These are phyloP conservation scores for Niveomyces coronatus DNA, from an alignment of 2,329 filamentous ascomycete species.

Conservation along the genomic window DNA sequence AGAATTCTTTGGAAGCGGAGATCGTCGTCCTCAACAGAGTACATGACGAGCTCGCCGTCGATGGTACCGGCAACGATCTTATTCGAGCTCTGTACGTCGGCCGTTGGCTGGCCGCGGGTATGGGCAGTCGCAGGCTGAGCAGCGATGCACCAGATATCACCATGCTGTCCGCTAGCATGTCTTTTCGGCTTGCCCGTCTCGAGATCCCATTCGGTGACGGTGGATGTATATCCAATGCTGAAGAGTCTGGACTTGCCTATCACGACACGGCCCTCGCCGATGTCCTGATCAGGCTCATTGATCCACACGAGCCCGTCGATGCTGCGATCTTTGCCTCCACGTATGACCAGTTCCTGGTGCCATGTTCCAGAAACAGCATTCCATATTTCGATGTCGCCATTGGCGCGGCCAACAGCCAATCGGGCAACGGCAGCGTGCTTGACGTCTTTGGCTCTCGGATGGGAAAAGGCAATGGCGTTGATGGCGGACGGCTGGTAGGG, in stretches of 20 bases:
- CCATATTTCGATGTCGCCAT: conserved; percentile 97
- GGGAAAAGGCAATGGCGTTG: conserved; percentile 89
- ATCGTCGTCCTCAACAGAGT: conserved; percentile 77
- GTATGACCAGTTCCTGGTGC: conserved; percentile 82
- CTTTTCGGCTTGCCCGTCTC: conserved; percentile 65
- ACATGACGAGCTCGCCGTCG: conserved; percentile 78
- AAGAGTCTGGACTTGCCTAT: conserved; percentile 76
- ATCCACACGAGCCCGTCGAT: conserved; percentile 90
- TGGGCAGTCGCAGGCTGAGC: conserved; percentile 56
- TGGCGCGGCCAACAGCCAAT: conserved; percentile 81
- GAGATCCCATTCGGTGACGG: conserved; percentile 92
- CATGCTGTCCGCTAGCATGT: conserved; percentile 84
- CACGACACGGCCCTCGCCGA: conserved; percentile 49
- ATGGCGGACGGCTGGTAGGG: conserved; percentile 85
- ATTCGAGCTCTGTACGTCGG: conserved; percentile 29
- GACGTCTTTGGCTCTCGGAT: conserved; percentile 44
- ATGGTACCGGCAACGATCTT: conserved; percentile 81
- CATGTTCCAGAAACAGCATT: conserved; percentile 74
- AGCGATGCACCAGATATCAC: conserved; percentile 93
- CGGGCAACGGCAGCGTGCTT: conserved; percentile 49
- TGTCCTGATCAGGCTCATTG: conserved; percentile 66
- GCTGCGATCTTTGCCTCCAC: conserved; percentile 73
- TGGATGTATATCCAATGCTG: conserved; percentile 89
- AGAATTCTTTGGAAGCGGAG: conserved; percentile 71
- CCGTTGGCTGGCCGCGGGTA: conserved; percentile 16